phyloP scores from a whole-genome alignment of 768 basidiomycete genomes.

The Podaxis sp. region DNA sequence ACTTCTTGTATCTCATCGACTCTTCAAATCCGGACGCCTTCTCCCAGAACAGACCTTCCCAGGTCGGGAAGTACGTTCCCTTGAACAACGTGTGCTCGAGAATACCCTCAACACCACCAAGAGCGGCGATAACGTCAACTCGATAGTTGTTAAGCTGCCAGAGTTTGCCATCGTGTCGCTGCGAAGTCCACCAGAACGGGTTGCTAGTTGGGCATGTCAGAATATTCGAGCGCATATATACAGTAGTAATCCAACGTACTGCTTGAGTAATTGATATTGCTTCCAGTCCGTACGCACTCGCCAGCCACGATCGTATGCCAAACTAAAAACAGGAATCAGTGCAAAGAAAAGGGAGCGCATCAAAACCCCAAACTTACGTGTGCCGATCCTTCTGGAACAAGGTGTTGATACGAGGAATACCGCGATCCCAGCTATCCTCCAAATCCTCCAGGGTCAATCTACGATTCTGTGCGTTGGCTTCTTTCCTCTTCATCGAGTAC shows the following conservation, averaged over 20 bases:
- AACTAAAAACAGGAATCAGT: constrained; percentile 33
- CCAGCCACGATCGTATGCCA: constrained; percentile 99
- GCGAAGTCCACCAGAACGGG: constrained; percentile 99
- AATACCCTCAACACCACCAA: constrained; percentile 96
- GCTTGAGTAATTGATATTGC: constrained; percentile 91
- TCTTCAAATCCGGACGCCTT: constrained; percentile 97
- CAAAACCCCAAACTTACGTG: constrained; percentile 48
- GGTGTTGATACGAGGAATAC: constrained; percentile 98
- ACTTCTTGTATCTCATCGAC: constrained; percentile 93
- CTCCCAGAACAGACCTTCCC: constrained; percentile 99
- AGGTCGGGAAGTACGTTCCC: constrained; percentile 96
- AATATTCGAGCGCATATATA: constrained; percentile 1
- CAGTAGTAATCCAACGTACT: constrained; percentile 44
- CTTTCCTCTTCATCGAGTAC: constrained; percentile 99
- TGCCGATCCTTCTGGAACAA: constrained; percentile 98
- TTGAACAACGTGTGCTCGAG: constrained; percentile 97
- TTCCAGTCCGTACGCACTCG: constrained; percentile 98
- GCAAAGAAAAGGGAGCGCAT: background rate
- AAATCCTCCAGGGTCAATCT: constrained; percentile 96
- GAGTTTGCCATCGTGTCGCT: constrained; percentile 93
- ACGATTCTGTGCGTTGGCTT: constrained; percentile 98
- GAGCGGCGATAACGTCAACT: constrained; percentile 97
- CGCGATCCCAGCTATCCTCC: constrained; percentile 98
- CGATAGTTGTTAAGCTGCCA: constrained; percentile 99
- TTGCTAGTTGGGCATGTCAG: constrained; percentile 49